Conservation (phyloP, 805 yeast genomes). For the Candida coleopterorum region DNA sequence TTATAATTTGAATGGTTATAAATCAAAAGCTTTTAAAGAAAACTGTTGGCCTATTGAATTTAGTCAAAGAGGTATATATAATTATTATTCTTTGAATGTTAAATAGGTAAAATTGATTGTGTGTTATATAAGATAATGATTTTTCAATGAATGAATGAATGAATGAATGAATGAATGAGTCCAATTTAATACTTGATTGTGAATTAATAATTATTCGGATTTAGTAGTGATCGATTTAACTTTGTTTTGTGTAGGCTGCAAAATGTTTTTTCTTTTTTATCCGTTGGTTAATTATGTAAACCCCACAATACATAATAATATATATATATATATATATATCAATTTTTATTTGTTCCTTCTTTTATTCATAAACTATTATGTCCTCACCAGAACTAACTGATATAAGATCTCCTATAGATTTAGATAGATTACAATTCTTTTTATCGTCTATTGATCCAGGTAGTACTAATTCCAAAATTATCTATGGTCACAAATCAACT, state of each 20-base stretch:
- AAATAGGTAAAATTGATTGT: too few relatives aligned
- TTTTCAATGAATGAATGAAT: too few relatives aligned
- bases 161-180: too few relatives aligned
- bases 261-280: background rate
- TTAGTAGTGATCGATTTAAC: too few relatives aligned
- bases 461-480: constrained; percentile 9
- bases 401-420: constrained; percentile 31
- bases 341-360: too few relatives aligned
- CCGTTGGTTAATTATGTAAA: background rate
- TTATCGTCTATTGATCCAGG: constrained; percentile 11
- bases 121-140: too few relatives aligned
- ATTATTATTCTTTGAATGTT: constrained; percentile 52
- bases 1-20: constrained; percentile 30
- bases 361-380: background rate
- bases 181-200: background rate
- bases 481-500: constrained; percentile 21
- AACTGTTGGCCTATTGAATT: constrained; percentile 48
- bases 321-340: background rate
- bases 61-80: constrained; percentile 51
- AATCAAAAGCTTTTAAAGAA: constrained; percentile 3
- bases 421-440: constrained; percentile 18
- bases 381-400: constrained; percentile 21
- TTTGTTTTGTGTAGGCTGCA: too few relatives aligned
- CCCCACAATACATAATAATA: constrained; percentile 1
- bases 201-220: too few relatives aligned